Base-by-base conservation (phyloP, 202 grass and related monocot genomes). In the Schoenoplectus tabernaemontani region DNA sequence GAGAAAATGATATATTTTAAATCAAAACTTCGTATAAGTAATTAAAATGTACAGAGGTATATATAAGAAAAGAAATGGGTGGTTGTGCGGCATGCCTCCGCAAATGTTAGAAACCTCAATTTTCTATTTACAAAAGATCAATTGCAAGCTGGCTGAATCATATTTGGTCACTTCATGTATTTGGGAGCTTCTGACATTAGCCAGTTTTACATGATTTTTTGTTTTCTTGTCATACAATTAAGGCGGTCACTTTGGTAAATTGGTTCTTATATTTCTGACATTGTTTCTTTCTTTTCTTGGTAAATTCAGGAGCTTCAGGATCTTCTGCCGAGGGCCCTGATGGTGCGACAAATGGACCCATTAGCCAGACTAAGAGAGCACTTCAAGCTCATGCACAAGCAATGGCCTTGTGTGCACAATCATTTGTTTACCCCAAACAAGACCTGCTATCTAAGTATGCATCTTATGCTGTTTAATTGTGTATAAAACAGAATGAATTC, bases 341-440 rank as follows among this genome's bases (percentile, higher is more conserved):
- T 67, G 86, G 83, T 72, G 70, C 3, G 61, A 28, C 80, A 30
- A 79, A 60, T 85, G 91, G 81, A 10, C 91, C 83, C 39, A 9
- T 95, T 64, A 86, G 83, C 68, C 84, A 16, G 13, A 81, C 36
- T 39, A 87, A 94, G 80, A 82, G 81, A 84, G 90, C 87, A 76
- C 83, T 90, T 78, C 84, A 86, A 84, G 91, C 87, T 34, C 85
- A 86, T 83, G 86, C 82, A 59, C 78, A 89, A 60, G 95, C 95
- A 83, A 88, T 92, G 85, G 89, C 88, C 32, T 13, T 94, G 64
- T 94, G 90, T 86, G 89, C 83, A 32, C 93, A 85, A 82, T 98
- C 91, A 33, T 86, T 94, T 90, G 87, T 59, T 78, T 89, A 89
- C 82, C 82, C 85, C 61, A 58, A 86, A 36, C 53, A 30, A 3